Evolutionary conservation across 2,329 filamentous ascomycete genomes (phyloP).

Genomic region (Hirsutella thompsonii): DNA sequence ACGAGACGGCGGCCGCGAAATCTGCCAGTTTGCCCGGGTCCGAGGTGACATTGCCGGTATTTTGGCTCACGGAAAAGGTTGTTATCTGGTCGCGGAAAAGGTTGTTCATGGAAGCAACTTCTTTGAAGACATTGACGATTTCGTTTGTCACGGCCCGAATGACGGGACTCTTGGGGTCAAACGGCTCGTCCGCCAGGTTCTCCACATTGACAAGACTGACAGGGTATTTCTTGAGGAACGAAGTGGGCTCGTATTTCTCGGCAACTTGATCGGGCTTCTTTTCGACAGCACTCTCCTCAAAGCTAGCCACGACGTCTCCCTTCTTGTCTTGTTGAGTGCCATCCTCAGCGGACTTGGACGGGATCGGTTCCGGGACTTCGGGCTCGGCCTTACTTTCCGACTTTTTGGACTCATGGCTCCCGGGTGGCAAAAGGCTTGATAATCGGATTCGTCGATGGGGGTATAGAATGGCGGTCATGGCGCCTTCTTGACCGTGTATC

Average conservation of each 20-base stretch:
- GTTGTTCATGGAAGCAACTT: constrained; percentile 85
- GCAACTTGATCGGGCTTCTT: constrained; percentile 35
- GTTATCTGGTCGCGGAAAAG: constrained; percentile 96
- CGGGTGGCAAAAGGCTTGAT: constrained; percentile 66
- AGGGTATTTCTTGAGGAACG: constrained; percentile 81
- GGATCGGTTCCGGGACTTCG: constrained; percentile 44
- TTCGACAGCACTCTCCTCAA: constrained; percentile 69
- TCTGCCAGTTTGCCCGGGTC: constrained; percentile 93
- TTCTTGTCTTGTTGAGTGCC: constrained; percentile 52
- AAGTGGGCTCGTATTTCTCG: constrained; percentile 69
- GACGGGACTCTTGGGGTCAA: constrained; percentile 78
- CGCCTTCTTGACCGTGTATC: constrained; percentile 71
- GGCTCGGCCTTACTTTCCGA: constrained; percentile 34
- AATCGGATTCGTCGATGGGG: constrained; percentile 91
- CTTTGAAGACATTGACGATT: constrained; percentile 98
- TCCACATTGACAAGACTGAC: constrained; percentile 94
- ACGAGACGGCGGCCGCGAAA: constrained; percentile 93
- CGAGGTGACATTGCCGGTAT: constrained; percentile 84
- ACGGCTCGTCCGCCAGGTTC: constrained; percentile 77
- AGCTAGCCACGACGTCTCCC: constrained; percentile 92
- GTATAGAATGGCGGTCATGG: constrained; percentile 86
- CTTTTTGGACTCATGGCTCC: constrained; percentile 36
- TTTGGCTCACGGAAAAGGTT: constrained; percentile 91
- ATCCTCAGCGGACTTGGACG: constrained; percentile 38
- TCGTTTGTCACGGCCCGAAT: constrained; percentile 91